Evolutionary conservation across 2,329 filamentous ascomycete genomes (phyloP).

Genomic region (Nannizziopsis arthrosporioides): DNA sequence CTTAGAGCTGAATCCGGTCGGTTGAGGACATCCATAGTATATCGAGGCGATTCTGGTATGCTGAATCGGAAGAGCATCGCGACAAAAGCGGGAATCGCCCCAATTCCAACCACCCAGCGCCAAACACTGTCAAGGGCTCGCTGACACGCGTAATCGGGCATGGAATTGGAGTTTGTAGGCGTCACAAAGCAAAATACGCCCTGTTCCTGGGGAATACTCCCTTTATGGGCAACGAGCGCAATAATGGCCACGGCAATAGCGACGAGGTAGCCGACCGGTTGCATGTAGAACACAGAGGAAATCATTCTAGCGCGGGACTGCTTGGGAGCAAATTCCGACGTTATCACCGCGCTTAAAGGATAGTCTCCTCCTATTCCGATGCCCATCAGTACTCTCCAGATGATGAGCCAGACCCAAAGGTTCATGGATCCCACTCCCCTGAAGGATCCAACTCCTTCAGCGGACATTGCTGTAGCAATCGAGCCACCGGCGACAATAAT

Average conservation of each 20-base stretch:
- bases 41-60: constrained; percentile 54
- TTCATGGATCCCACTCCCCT: constrained; percentile 30
- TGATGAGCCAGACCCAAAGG: constrained; percentile 36
- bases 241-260: constrained; percentile 54
- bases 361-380: constrained; percentile 57
- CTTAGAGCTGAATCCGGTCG: constrained; percentile 16
- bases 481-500: constrained; percentile 38
- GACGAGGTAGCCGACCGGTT: constrained; percentile 67
- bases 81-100: constrained; percentile 51
- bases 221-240: background rate
- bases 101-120: constrained; percentile 56
- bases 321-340: constrained; percentile 45
- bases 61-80: constrained; percentile 57
- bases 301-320: background rate
- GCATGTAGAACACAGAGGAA: constrained; percentile 72
- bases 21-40: constrained; percentile 47
- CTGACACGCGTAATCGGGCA: constrained; percentile 1
- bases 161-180: background rate
- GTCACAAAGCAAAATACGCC: too few species aligned
- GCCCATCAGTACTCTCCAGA: constrained; percentile 40
- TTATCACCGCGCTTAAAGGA: constrained; percentile 55
- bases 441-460: constrained; percentile 24
- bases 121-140: constrained; percentile 48
- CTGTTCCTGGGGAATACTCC: background rate
- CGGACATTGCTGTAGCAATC: constrained; percentile 37